Percentiles rank a stretch among this genome's conserved stretches.
phyloP scores from a whole-genome alignment of 352 stramenopile species.

The Phytophthora pluvialis region DNA sequence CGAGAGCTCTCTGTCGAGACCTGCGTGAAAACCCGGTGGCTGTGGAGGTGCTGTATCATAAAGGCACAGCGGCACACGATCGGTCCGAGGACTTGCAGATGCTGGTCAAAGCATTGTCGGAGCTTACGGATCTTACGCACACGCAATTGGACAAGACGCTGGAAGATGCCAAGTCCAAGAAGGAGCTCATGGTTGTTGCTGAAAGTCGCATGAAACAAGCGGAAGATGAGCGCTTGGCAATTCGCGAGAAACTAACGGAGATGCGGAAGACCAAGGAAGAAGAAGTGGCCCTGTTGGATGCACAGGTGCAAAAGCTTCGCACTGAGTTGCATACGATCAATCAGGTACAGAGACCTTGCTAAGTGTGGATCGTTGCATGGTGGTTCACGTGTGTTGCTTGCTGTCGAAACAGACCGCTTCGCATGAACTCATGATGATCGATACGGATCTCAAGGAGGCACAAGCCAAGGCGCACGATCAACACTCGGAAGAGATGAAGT shows the following conservation, averaged over 20 bases:
- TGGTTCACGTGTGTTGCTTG: background rate
- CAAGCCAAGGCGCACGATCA: conserved; percentile 77
- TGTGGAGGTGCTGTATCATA: conserved; percentile 78
- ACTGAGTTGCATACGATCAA: conserved; percentile 79
- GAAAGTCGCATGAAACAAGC: conserved; percentile 84
- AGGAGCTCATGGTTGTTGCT: conserved; percentile 77
- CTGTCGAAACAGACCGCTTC: conserved; percentile 48
- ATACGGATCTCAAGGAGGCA: conserved; percentile 76
- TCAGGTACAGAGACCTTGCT: conserved; percentile 38
- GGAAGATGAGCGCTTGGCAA: conserved; percentile 76
- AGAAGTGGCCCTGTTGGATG: conserved; percentile 79
- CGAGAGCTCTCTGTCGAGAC: conserved; percentile 70
- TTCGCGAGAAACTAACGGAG: conserved; percentile 80
- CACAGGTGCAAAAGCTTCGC: conserved; percentile 83
- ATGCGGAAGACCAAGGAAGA: conserved; percentile 85
- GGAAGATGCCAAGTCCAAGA: conserved; percentile 87
- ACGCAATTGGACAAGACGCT: conserved; percentile 82
- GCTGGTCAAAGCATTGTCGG: conserved; percentile 77
- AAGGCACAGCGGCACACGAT: conserved; percentile 58
- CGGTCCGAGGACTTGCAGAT: conserved; percentile 73
- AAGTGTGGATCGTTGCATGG: background rate
- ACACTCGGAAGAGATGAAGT: conserved; percentile 83
- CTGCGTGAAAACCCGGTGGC: conserved; percentile 77
- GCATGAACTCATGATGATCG: conserved; percentile 80
- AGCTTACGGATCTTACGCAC: conserved; percentile 85